Conservation (phyloP, 164 flowering plant species). For the Buxus sempervirens region DNA sequence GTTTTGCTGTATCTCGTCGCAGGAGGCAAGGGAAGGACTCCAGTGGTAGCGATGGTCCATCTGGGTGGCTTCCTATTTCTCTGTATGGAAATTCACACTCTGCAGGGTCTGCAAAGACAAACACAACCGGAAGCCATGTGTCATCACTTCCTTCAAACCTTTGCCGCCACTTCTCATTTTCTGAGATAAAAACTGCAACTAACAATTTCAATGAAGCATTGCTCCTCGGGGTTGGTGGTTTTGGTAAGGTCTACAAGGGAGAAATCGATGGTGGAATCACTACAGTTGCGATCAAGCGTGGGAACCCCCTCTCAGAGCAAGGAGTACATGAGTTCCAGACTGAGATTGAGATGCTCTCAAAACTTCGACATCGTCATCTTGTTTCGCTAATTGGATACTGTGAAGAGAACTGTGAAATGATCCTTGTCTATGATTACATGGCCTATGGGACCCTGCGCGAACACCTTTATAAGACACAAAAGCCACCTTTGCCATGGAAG, state of each 20-base stretch:
- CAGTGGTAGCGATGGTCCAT: conserved; percentile 59
- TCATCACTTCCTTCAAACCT: conserved; percentile 74
- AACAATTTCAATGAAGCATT: conserved; percentile 64
- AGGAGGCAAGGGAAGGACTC: conserved; percentile 43
- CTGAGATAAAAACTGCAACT: conserved; percentile 77
- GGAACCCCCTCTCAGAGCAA: conserved; percentile 76
- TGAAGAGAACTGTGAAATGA: conserved; percentile 77
- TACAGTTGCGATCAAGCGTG: conserved; percentile 84
- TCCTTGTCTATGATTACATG: conserved; percentile 85
- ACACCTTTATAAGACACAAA: conserved; percentile 75
- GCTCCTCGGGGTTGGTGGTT: conserved; percentile 74
- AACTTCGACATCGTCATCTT: conserved; percentile 77
- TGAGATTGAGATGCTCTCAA: conserved; percentile 81
- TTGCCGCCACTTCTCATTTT: conserved; percentile 75
- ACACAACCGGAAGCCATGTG: conserved; percentile 64
- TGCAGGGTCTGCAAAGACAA: conserved; percentile 70
- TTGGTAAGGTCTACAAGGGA: conserved; percentile 79
- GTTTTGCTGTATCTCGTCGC: conserved; percentile 38
- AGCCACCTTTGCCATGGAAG: conserved; percentile 70
- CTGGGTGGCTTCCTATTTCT: conserved; percentile 81
- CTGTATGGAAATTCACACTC: conserved; percentile 76
- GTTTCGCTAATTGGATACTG: conserved; percentile 79
- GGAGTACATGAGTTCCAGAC: conserved; percentile 84
- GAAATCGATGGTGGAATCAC: conserved; percentile 66
- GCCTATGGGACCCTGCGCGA: conserved; percentile 78